These are phyloP conservation scores for Populus alba DNA, from an alignment of 345 rosid species.

Conservation along the genomic window DNA sequence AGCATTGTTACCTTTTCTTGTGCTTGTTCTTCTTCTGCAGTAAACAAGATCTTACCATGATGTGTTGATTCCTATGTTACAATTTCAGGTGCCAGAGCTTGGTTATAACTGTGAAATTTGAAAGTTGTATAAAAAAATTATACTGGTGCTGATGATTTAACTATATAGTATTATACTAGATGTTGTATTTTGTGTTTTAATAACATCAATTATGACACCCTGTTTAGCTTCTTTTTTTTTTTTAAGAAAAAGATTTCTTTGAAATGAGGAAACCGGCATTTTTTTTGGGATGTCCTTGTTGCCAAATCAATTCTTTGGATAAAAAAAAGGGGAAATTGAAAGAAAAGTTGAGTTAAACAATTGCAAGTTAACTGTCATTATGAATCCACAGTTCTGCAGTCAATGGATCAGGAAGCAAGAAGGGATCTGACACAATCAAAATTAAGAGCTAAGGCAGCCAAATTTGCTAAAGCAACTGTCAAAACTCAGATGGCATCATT, in stretches of 20 bases:
- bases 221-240: not conserved
- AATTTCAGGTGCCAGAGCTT: not conserved
- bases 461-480: slow-evolving; percentile 89
- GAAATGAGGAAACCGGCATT: not conserved
- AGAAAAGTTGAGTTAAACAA: not conserved
- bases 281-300: not conserved
- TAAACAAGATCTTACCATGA: not conserved
- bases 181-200: not conserved
- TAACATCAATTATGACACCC: not conserved
- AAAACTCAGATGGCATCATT: slow-evolving; percentile 92
- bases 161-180: not conserved
- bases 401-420: slow-evolving; percentile 77
- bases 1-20: slow-evolving; percentile 25
- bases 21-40: not conserved
- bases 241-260: not conserved
- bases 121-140: not conserved
- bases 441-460: slow-evolving; percentile 89
- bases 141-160: not conserved
- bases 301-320: slow-evolving; percentile 6
- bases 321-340: not conserved
- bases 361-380: slow-evolving; percentile 31
- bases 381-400: slow-evolving; percentile 79
- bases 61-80: not conserved
- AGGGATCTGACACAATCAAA: slow-evolving; percentile 81
- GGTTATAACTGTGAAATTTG: not conserved